Percentiles rank a stretch among this genome's conserved stretches.
Conservation (phyloP, 495 filamentous ascomycete genomes). For the Talaromyces borbonicus region DNA sequence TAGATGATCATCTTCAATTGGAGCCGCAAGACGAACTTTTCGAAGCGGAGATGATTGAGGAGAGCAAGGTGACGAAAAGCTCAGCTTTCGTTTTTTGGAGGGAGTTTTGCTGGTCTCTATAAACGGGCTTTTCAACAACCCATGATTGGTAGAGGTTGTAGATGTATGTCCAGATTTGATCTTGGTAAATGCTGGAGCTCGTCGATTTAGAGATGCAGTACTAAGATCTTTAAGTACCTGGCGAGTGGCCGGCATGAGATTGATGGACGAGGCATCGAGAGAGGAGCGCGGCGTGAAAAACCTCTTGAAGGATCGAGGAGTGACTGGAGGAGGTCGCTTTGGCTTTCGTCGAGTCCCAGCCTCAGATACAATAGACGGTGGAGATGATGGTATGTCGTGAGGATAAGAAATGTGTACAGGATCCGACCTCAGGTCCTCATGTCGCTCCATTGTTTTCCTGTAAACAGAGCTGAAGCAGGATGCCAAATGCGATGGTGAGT, state of each 20-base stretch:
- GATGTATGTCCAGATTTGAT: constrained; percentile 23
- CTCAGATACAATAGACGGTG: constrained; percentile 38
- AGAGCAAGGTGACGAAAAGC: constrained; percentile 38
- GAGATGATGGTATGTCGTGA: constrained; percentile 35
- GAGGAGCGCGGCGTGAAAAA: constrained; percentile 72
- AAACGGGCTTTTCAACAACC: constrained; percentile 19
- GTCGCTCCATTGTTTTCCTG: constrained; percentile 1
- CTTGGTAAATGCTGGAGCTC: constrained; percentile 35
- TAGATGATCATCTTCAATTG: constrained; percentile 24
- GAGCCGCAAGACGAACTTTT: constrained; percentile 26
- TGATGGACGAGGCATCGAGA: constrained; percentile 26
- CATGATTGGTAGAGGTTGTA: constrained; percentile 23
- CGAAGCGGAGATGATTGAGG: constrained; percentile 48
- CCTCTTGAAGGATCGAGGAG: constrained; percentile 61
- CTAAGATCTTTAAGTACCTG: constrained; percentile 64
- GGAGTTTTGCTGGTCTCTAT: constrained; percentile 27
- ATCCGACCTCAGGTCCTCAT: constrained; percentile 32
- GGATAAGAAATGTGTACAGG: constrained; percentile 27
- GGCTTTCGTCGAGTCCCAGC: constrained; percentile 29
- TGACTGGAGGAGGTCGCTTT: constrained; percentile 48
- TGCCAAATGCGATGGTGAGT: too few relatives aligned
- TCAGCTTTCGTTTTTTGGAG: constrained; percentile 34
- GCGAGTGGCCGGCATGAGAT: constrained; percentile 45
- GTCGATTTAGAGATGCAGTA: constrained; percentile 50
- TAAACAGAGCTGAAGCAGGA: too few relatives aligned